Percentiles rank a stretch among this genome's conserved stretches.
Evolutionary conservation across 108 stramenopile species (phyloP).

Genomic region (Discostella stelligeroides): DNA sequence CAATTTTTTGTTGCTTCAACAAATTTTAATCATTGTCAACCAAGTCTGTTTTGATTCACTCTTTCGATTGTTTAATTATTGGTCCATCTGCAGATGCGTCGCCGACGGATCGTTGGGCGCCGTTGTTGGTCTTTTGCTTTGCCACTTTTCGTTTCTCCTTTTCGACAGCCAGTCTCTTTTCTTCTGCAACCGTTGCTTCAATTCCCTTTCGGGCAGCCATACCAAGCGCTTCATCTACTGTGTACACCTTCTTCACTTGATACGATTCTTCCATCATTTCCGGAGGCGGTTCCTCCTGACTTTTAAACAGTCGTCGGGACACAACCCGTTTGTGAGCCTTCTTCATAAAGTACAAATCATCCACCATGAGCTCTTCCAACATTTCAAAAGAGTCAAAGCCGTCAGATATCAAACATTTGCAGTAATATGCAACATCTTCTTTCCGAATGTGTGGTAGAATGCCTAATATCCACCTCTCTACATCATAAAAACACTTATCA

Average conservation of each 20-base stretch:
- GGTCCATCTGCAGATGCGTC: too few relatives aligned
- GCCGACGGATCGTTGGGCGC: too few relatives aligned
- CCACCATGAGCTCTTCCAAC: slow-evolving; percentile 27
- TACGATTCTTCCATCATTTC: not conserved
- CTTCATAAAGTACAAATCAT: slow-evolving; percentile 48
- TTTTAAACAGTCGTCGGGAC: slow-evolving; percentile 18
- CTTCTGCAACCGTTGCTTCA: slow-evolving; percentile 23
- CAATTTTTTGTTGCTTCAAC: too few relatives aligned
- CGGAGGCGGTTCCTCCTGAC: not conserved
- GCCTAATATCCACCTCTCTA: slow-evolving; percentile 25
- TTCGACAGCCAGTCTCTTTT: slow-evolving; percentile 11
- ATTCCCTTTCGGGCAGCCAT: slow-evolving; percentile 31
- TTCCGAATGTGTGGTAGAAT: slow-evolving; percentile 32
- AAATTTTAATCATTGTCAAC: too few relatives aligned
- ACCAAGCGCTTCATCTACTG: slow-evolving; percentile 30
- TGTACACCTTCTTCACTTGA: slow-evolving; percentile 22
- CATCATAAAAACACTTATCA: slow-evolving; percentile 20
- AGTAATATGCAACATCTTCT: slow-evolving; percentile 31
- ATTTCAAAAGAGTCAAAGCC: slow-evolving; percentile 48
- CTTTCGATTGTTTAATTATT: too few relatives aligned
- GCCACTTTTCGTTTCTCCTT: slow-evolving; percentile 7
- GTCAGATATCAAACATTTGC: slow-evolving; percentile 28
- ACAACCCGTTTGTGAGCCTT: slow-evolving; percentile 42
- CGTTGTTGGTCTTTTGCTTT: too few relatives aligned
- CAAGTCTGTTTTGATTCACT: too few relatives aligned